Evolutionary conservation across 441 rosid genomes (phyloP).

Genomic region (Adansonia madagascariensis): DNA sequence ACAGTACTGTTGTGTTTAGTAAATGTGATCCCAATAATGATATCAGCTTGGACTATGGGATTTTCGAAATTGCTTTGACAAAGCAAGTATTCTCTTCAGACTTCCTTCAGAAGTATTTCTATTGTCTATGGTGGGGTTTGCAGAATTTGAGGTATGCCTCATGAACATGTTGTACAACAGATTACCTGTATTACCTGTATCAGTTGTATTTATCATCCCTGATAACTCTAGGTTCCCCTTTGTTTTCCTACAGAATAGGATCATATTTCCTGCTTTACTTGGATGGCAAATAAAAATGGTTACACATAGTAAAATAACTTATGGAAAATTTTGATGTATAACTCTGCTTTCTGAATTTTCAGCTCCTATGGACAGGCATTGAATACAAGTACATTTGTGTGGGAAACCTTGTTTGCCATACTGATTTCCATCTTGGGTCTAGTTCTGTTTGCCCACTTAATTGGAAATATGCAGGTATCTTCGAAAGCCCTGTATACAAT

Average conservation of each 20-base stretch:
- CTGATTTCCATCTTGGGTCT: constrained; percentile 77
- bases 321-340: constrained; percentile 11
- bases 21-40: constrained; percentile 54
- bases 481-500: not conserved
- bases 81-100: constrained; percentile 56
- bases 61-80: constrained; percentile 60
- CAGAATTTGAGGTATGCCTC: constrained; percentile 73
- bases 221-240: not conserved
- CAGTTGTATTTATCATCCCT: not conserved
- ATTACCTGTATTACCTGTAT: not conserved
- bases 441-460: constrained; percentile 85
- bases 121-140: constrained; percentile 90
- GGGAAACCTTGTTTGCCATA: constrained; percentile 84
- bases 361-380: constrained; percentile 82
- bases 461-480: constrained; percentile 90
- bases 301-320: not conserved
- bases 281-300: not conserved
- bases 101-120: constrained; percentile 71
- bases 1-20: constrained; percentile 53
- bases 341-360: constrained; percentile 27
- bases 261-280: not conserved
- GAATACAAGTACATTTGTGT: constrained; percentile 65
- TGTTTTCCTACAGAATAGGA: not conserved
- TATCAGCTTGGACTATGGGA: constrained; percentile 54
- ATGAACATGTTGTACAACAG: not conserved